A percentile compares a stretch with the other conserved stretches of the same genome.
Evolutionary conservation across 2,329 filamentous ascomycete genomes (phyloP).

Genomic region (Teratosphaeriaceae sp.): DNA sequence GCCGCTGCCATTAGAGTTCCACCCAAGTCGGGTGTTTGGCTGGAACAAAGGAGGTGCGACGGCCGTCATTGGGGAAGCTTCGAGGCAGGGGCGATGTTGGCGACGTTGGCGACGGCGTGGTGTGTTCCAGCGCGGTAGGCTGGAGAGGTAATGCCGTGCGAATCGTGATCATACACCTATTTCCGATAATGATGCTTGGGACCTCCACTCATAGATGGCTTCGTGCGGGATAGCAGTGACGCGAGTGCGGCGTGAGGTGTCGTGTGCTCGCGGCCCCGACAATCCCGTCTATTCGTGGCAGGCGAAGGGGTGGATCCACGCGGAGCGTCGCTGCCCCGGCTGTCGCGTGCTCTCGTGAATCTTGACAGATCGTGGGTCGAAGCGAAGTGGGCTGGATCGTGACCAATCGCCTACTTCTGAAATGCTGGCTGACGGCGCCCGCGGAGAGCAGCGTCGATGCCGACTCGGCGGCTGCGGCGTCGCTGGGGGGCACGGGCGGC

Average conservation of each 20-base stretch:
- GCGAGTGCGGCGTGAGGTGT: not conserved
- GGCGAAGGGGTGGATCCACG: not conserved
- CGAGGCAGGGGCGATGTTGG: slow-evolving; percentile 1
- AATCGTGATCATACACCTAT: not conserved
- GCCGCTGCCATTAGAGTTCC: slow-evolving; percentile 55
- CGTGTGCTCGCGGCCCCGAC: slow-evolving; percentile 1
- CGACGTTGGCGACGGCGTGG: not conserved
- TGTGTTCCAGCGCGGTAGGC: not conserved
- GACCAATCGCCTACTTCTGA: not conserved
- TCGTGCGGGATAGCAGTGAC: too few species aligned
- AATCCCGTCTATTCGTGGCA: too few species aligned
- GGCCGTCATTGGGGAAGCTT: slow-evolving; percentile 50
- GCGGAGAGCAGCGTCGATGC: too few species aligned
- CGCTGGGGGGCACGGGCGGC: too few species aligned
- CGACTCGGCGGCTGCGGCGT: too few species aligned
- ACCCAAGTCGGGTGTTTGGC: slow-evolving; percentile 45
- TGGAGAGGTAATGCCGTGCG: not conserved
- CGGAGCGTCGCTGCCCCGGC: not conserved
- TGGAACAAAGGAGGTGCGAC: slow-evolving; percentile 60
- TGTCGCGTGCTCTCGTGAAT: not conserved
- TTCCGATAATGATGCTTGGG: not conserved
- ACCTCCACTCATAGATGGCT: not conserved
- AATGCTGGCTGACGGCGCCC: not conserved
- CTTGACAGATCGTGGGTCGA: not conserved
- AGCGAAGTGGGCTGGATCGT: not conserved